Base-by-base conservation (phyloP, 352 stramenopile species). In the Globisporangium barbulae region DNA sequence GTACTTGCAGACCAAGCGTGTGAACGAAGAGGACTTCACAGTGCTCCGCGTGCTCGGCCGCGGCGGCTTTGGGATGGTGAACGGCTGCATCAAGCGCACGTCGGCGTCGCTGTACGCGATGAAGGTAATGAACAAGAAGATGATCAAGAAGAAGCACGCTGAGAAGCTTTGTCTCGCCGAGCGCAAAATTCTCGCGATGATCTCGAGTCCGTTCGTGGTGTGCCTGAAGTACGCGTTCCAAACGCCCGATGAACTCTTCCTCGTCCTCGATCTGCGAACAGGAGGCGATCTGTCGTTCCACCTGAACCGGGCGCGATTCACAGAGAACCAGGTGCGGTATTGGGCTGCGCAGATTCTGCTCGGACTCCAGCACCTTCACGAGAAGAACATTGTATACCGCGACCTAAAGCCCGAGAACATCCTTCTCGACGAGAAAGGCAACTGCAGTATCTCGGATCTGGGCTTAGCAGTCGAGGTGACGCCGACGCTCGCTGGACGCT, bases 151-250 rank as follows among this genome's bases (percentile, higher is more conserved):
- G 62, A 98, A 98, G 53, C 96, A 98, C 63, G 78, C 81, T 2
- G 79, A 88, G 67, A 91, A 91, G 55, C 63, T 93, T 25, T 90
- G 85, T 39, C 69, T 91, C 30, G 83, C 85, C 6, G 85, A 93
- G 63, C 79, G 85, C 47, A 89, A 89, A 61, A 88, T 93, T 39
- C 73, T 93, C 28, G 72, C 85, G 8, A 82, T 85, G 78, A 84
- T 91, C 54, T 78, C 79, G 10, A 88, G 75, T 22, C 85, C 96
- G 17, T 99, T 99, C 62, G 94, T 99, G 12, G 93, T 98, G 50
- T 97, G 95, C 65, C 72, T 99, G 31, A 96, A 98, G 68, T 99
- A 97, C 72, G 94, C 96, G 4, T 98, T 98, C 63, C 94, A 98
- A 77, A 97, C 86, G 19, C 70, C 84, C 0, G 93, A 98, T 37